These are phyloP conservation scores for Aspergillus carbonarius DNA, from an alignment of 2,329 filamentous ascomycete species.

Conservation along the genomic window DNA sequence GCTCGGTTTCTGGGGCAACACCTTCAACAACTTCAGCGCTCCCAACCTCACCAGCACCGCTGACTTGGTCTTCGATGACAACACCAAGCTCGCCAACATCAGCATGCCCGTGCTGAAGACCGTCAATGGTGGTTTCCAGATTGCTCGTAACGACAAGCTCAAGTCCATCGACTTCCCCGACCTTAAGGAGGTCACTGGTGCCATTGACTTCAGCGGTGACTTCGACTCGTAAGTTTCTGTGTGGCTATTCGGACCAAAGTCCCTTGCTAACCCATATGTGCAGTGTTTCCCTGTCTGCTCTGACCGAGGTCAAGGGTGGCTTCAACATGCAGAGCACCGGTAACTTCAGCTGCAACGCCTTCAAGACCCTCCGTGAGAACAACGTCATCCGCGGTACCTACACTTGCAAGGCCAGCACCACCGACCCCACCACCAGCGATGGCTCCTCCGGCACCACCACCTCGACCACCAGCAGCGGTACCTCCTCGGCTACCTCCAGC, in stretches of 20 bases:
- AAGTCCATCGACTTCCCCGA: conserved; percentile 63
- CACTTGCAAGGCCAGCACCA: conserved; percentile 42
- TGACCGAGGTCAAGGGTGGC: conserved; percentile 68
- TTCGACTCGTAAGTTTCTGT: conserved; percentile 71
- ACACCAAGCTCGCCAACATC: conserved; percentile 66
- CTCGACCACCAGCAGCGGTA: conserved; percentile 24
- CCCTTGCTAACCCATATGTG: conserved; percentile 25
- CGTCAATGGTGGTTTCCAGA: conserved; percentile 75
- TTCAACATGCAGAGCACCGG: conserved; percentile 68
- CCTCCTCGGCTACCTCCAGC: conserved; percentile 31
- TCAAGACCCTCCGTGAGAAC: conserved; percentile 48
- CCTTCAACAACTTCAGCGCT: conserved; percentile 45
- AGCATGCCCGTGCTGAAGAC: conserved; percentile 67
- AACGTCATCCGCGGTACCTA: conserved; percentile 50
- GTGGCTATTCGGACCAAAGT: background rate
- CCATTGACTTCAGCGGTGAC: conserved; percentile 79
- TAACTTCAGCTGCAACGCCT: conserved; percentile 59
- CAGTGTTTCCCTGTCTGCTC: conserved; percentile 68
- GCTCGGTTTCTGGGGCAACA: conserved; percentile 79
- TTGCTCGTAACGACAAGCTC: conserved; percentile 87
- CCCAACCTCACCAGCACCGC: conserved; percentile 50
- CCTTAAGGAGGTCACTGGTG: conserved; percentile 71
- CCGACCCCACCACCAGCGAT: conserved; percentile 38
- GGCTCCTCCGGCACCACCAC: conserved; percentile 33
- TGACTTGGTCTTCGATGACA: conserved; percentile 58